A percentile compares a stretch with the other conserved stretches of the same genome.
phyloP scores from a whole-genome alignment of 345 rosid genomes.

The Populus tremula region DNA sequence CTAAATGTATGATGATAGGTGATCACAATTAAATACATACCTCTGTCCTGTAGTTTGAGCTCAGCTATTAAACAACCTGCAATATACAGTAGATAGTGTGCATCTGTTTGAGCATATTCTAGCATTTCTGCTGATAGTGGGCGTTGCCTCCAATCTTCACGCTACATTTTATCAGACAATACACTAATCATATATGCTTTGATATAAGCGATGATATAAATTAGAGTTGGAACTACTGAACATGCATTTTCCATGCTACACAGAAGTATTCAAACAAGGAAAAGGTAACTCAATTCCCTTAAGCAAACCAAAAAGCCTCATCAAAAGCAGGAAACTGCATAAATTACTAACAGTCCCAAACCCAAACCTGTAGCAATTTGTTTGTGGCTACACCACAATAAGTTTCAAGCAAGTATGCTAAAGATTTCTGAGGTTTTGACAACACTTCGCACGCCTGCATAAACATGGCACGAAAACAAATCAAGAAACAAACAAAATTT shows the following conservation, averaged over 20 bases:
- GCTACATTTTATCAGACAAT: constrained; percentile 43
- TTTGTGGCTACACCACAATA: constrained; percentile 73
- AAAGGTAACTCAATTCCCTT: not conserved
- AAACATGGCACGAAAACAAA: constrained; percentile 15
- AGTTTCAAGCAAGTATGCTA: constrained; percentile 83
- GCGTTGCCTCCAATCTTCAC: constrained; percentile 99
- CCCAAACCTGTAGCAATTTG: constrained; percentile 76
- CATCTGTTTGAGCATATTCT: constrained; percentile 76
- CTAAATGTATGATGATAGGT: not conserved
- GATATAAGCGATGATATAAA: not conserved
- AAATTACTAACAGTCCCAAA: not conserved
- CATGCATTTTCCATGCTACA: not conserved
- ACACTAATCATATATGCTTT: not conserved
- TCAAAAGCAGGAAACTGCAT: constrained; percentile 1
- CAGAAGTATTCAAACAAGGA: not conserved
- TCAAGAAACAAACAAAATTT: not conserved
- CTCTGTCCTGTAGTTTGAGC: constrained; percentile 57
- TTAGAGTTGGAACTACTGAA: not conserved
- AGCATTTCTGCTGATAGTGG: constrained; percentile 76
- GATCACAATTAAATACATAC: constrained; percentile 32
- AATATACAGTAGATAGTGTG: constrained; percentile 74
- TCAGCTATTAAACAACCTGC: constrained; percentile 59
- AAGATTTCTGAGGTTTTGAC: constrained; percentile 81
- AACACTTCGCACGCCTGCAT: constrained; percentile 82
- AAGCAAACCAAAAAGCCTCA: constrained; percentile 10